These are phyloP conservation scores for Penicillium tannophilum DNA, from an alignment of 495 filamentous ascomycete genomes.

Conservation along the genomic window DNA sequence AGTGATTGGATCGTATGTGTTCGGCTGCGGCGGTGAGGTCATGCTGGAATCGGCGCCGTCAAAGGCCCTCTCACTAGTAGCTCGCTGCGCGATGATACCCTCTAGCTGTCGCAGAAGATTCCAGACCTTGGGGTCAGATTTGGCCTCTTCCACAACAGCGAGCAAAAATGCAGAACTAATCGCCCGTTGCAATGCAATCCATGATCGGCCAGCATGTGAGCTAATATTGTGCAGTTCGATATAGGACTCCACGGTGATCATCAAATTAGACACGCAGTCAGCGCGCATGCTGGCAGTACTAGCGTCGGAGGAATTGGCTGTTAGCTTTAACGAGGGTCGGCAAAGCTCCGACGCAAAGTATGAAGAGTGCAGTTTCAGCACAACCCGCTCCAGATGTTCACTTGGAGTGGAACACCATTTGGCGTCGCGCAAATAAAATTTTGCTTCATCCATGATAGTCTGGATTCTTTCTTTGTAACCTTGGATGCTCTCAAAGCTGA, in stretches of 20 bases:
- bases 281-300: slow-evolving; percentile 45
- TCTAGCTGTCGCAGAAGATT: slow-evolving; percentile 43
- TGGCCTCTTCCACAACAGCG: slow-evolving; percentile 48
- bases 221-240: slow-evolving; percentile 50
- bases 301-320: slow-evolving; percentile 35
- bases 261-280: slow-evolving; percentile 44
- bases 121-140: slow-evolving; percentile 43
- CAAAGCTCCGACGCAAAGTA: slow-evolving; percentile 63
- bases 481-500: slow-evolving; percentile 48
- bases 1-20: slow-evolving; percentile 35
- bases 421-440: slow-evolving; percentile 53
- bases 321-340: slow-evolving; percentile 55
- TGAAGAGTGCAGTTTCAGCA: slow-evolving; percentile 58
- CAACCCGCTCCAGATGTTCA: slow-evolving; percentile 57
- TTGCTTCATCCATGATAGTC: slow-evolving; percentile 54
- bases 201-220: slow-evolving; percentile 46
- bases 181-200: slow-evolving; percentile 50
- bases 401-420: slow-evolving; percentile 47
- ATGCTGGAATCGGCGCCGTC: slow-evolving; percentile 21
- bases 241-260: slow-evolving; percentile 49
- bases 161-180: slow-evolving; percentile 52
- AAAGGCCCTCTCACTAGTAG: slow-evolving; percentile 38
- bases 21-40: slow-evolving; percentile 24
- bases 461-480: slow-evolving; percentile 53
- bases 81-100: slow-evolving; percentile 46